These are phyloP conservation scores for Oidium heveae DNA, from an alignment of 2,329 filamentous ascomycete species.

Conservation along the genomic window DNA sequence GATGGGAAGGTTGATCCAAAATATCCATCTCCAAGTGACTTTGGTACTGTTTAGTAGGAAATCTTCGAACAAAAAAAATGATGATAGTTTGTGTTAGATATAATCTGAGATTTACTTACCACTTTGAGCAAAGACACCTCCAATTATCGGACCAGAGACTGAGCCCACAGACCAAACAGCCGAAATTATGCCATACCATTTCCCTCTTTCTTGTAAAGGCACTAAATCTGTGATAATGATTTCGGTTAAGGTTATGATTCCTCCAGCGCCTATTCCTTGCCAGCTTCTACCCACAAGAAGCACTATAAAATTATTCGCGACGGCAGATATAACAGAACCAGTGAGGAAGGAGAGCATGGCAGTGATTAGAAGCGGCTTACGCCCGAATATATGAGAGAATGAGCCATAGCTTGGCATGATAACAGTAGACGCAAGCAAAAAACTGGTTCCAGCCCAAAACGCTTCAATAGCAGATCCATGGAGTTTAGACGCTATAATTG, in stretches of 20 bases:
- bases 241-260: constrained; percentile 21
- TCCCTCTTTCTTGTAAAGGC: constrained; percentile 17
- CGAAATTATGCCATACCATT: constrained; percentile 15
- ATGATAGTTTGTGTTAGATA: background rate
- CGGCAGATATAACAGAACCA: constrained; percentile 15
- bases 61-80: background rate
- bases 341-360: constrained; percentile 14
- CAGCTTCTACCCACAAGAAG: constrained; percentile 17
- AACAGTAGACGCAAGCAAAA: constrained; percentile 38
- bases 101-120: constrained; percentile 2
- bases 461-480: constrained; percentile 25
- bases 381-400: constrained; percentile 18
- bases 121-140: constrained; percentile 26
- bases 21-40: constrained; percentile 33
- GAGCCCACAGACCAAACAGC: constrained; percentile 27
- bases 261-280: constrained; percentile 26
- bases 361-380: constrained; percentile 11
- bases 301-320: constrained; percentile 15
- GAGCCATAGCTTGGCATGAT: constrained; percentile 23
- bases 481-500: constrained; percentile 19
- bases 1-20: constrained; percentile 20
- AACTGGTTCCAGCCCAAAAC: constrained; percentile 51
- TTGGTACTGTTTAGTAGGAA: background rate
- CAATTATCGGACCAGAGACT: constrained; percentile 24
- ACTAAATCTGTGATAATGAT: constrained; percentile 22